Conservation (phyloP, 163 green algal species). For the Coccomyxa subellipsoidea region DNA sequence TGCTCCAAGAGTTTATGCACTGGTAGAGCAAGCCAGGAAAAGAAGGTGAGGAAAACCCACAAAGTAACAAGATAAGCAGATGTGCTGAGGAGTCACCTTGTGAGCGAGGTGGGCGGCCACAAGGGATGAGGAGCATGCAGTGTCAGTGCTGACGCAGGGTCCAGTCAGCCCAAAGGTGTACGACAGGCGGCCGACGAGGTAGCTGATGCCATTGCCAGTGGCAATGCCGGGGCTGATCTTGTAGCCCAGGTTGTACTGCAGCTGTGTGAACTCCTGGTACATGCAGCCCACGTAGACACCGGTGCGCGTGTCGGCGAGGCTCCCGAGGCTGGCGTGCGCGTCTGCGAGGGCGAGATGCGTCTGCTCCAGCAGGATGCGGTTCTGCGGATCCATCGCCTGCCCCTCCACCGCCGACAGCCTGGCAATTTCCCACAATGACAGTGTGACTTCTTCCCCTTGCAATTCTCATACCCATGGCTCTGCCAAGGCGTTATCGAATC, state of each 20-base stretch:
- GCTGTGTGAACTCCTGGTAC: slow-evolving; percentile 43
- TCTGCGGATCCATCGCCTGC: slow-evolving; percentile 76
- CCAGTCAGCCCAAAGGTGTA: slow-evolving; percentile 71
- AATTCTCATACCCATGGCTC: no score
- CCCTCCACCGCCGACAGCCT: slow-evolving; percentile 54
- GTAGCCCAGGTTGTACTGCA: slow-evolving; percentile 31
- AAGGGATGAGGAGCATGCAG: slow-evolving; percentile 77
- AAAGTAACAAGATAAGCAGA: no score
- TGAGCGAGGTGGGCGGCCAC: slow-evolving; percentile 59
- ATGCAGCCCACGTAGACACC: slow-evolving; percentile 44
- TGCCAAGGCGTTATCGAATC: no score
- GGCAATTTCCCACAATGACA: background rate
- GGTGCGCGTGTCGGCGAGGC: background rate
- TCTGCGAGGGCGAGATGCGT: slow-evolving; percentile 22
- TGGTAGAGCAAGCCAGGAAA: no score
- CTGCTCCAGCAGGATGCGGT: slow-evolving; percentile 70
- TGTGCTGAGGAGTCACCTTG: background rate
- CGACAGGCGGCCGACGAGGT: slow-evolving; percentile 51
- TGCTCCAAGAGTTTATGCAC: no score
- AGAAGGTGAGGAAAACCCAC: no score
- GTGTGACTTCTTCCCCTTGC: no score
- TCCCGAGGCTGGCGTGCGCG: background rate
- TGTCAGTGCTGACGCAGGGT: slow-evolving; percentile 70
- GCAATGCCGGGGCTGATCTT: slow-evolving; percentile 21
- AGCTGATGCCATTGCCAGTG: slow-evolving; percentile 42